Evolutionary conservation across 345 rosid species (phyloP).

Genomic region (Citrus hindsii): DNA sequence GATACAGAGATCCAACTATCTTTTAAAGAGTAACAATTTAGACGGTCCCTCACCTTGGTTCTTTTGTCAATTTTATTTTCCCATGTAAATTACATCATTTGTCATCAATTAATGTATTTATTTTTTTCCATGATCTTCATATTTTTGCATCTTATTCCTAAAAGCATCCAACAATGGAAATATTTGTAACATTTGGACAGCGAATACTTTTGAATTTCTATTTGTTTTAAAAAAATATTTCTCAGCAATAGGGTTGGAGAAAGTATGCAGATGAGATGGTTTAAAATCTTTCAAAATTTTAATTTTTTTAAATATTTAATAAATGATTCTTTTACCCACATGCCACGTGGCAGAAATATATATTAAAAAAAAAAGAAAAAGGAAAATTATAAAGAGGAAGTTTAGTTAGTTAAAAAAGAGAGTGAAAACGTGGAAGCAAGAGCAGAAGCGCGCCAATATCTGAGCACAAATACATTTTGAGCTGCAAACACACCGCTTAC

Average conservation of each 20-base stretch:
- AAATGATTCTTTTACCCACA: no score
- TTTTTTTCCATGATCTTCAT: neutral
- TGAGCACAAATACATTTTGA: slow-evolving; percentile 34
- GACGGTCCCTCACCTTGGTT: neutral
- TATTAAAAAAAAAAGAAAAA: neutral
- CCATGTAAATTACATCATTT: neutral
- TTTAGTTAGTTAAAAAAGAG: neutral
- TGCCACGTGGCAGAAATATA: neutral
- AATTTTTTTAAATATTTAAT: no score
- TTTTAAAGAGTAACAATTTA: slow-evolving; percentile 10
- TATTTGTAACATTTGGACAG: neutral
- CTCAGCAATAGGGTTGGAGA: neutral
- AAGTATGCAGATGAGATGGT: neutral
- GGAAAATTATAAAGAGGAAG: neutral
- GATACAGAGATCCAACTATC: slow-evolving; percentile 60
- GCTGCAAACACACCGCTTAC: slow-evolving; percentile 43
- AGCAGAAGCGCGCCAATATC: slow-evolving; percentile 59
- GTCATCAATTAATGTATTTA: neutral
- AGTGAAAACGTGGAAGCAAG: slow-evolving; percentile 35
- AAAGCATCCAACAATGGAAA: neutral
- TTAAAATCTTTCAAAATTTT: no score
- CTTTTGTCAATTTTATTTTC: neutral
- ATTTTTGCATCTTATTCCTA: neutral
- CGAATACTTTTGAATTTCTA: neutral
- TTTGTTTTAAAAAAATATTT: no score